Conservation (phyloP, 2,329 filamentous ascomycete genomes). For the Calycina marina region DNA sequence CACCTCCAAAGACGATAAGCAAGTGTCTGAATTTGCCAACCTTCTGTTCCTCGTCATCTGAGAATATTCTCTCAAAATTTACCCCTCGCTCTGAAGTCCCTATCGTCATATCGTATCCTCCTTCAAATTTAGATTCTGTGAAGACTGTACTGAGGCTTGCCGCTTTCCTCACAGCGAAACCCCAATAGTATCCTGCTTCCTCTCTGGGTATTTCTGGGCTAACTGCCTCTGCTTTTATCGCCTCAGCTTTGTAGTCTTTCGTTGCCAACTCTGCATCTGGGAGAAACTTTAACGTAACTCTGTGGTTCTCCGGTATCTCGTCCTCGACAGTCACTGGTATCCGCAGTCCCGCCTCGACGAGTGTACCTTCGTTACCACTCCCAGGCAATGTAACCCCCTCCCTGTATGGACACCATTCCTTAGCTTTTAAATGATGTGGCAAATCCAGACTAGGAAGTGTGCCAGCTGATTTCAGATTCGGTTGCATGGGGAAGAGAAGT, state of each 20-base stretch:
- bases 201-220: slow-evolving; percentile 55
- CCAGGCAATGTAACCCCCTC: slow-evolving; percentile 55
- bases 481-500: slow-evolving; percentile 61
- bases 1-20: slow-evolving; percentile 67
- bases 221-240: slow-evolving; percentile 40
- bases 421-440: slow-evolving; percentile 64
- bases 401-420: slow-evolving; percentile 67
- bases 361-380: slow-evolving; percentile 29
- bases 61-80: slow-evolving; percentile 25
- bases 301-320: slow-evolving; percentile 50
- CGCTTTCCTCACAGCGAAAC: slow-evolving; percentile 56
- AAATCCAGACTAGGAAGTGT: slow-evolving; percentile 67
- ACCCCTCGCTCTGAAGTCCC: slow-evolving; percentile 65
- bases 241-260: slow-evolving; percentile 9
- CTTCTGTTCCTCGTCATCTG: slow-evolving; percentile 14
- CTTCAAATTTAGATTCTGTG: slow-evolving; percentile 59
- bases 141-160: slow-evolving; percentile 57
- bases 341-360: slow-evolving; percentile 43
- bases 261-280: slow-evolving; percentile 27
- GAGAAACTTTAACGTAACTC: slow-evolving; percentile 58
- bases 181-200: slow-evolving; percentile 76
- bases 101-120: slow-evolving; percentile 70
- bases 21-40: slow-evolving; percentile 48
- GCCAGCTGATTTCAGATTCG: slow-evolving; percentile 61
- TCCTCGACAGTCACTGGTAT: slow-evolving; percentile 30